Conservation (phyloP, 2,329 filamentous ascomycete genomes). For the Botryotinia calthae region DNA sequence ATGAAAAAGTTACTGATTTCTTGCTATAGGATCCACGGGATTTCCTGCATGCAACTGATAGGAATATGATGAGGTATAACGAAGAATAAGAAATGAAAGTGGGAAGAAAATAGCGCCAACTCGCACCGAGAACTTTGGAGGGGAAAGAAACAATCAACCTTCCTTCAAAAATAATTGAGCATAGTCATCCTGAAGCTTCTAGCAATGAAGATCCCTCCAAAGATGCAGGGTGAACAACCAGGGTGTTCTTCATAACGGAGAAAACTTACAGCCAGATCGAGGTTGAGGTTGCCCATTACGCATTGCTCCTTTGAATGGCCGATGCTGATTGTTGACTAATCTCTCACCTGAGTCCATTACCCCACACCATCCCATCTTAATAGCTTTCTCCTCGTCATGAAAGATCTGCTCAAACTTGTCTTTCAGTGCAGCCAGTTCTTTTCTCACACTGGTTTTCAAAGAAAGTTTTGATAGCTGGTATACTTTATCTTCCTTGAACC, state of each 20-base stretch:
- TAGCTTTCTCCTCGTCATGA: conserved; percentile 25
- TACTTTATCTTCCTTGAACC: conserved; percentile 20
- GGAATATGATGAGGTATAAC: background rate
- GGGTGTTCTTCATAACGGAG: background rate
- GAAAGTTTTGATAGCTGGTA: background rate
- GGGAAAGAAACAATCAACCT: background rate
- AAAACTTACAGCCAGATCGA: background rate
- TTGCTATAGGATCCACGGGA: background rate
- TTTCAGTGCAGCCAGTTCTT: conserved; percentile 29
- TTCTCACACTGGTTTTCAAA: background rate
- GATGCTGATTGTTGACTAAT: background rate
- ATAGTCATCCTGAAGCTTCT: no score
- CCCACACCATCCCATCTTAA: conserved; percentile 25
- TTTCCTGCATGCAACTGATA: no score
- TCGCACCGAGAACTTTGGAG: background rate
- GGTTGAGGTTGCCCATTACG: no score
- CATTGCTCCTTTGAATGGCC: background rate
- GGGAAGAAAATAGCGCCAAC: background rate
- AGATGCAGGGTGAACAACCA: background rate
- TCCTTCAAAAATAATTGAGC: background rate
- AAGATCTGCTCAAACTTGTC: conserved; percentile 29
- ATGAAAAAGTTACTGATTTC: no score
- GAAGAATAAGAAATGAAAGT: background rate
- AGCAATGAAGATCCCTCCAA: background rate
- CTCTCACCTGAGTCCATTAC: conserved; percentile 9